These are phyloP conservation scores for Eragrostis tef DNA, from an alignment of 202 grass and related monocot species.

Conservation along the genomic window DNA sequence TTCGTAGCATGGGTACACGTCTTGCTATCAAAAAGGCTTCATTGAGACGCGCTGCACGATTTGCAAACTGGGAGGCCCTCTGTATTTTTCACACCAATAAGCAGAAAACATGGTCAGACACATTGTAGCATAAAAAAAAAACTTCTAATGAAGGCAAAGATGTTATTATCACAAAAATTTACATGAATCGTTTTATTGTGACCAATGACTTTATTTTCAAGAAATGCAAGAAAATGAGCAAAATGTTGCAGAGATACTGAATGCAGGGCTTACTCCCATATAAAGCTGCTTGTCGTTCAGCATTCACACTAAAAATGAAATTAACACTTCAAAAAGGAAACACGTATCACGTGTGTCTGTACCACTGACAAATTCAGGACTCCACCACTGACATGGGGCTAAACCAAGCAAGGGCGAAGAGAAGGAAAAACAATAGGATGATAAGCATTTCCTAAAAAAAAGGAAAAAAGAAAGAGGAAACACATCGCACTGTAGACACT, in stretches of 20 bases:
- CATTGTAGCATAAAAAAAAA: background rate
- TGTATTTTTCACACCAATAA: conserved; percentile 47
- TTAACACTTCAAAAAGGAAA: background rate
- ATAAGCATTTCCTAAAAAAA: background rate
- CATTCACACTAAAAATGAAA: background rate
- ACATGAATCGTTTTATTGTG: background rate
- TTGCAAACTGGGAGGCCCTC: conserved; percentile 70
- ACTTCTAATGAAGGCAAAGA: conserved; percentile 31
- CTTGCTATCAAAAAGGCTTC: conserved; percentile 77
- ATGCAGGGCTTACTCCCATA: background rate
- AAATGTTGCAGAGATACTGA: background rate
- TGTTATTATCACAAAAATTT: background rate
- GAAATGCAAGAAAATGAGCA: background rate
- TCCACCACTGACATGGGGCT: conserved; percentile 23
- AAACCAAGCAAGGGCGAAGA: conserved; percentile 1
- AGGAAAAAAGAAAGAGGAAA: background rate
- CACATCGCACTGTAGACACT: too few species aligned
- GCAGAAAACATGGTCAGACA: conserved; percentile 40
- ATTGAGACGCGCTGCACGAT: conserved; percentile 61
- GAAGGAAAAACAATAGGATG: background rate
- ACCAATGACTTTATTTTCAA: background rate
- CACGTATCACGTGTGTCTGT: background rate
- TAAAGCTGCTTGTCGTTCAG: background rate
- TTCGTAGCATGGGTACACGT: conserved; percentile 60
- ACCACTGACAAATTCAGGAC: conserved; percentile 11